Base-by-base conservation (phyloP, 129 eudicot species). In the Tagetes patula region DNA sequence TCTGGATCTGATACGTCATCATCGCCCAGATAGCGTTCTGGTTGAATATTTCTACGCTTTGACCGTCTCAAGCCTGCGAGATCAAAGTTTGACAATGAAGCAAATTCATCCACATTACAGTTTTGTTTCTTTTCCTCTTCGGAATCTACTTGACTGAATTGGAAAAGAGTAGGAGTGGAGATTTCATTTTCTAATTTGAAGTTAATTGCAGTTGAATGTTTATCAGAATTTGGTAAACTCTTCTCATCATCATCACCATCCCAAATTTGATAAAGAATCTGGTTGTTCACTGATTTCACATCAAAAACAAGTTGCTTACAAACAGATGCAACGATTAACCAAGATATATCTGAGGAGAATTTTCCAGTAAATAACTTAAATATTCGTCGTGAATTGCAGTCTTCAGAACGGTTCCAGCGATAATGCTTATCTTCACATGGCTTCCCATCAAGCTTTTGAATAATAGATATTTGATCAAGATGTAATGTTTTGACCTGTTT, bases 341-440 rank as follows among this genome's bases (percentile, higher is more conserved):
- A 95, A 45, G 99, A 46, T 31, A 95, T 75, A 61, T 95, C 99
- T 33, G 94, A 60, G 4, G 87, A 79, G 72, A 95, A 95, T 69
- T 78, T 95, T 30, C 94, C 97, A 5, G 81, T 79, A 71, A 88
- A 91, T 65, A 95, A 75, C 61, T 82, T 88, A 39, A 71, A 79
- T 53, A 52, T 83, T 2, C 78, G 86, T 30, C 88, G 78, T 27
- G 96, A 83, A 69, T 76, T 39, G 76, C 87, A 85, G 84, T 95
- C 97, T 84, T 95, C 99, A 31, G 95, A 64, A 60, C 60, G 55
- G 47, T 71, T 72, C 99, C 99, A 95, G 61, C 99, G 96, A 67
- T 90, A 91, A 52, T 81, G 83, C 52, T 84, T 73, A 74, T 72
- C 43, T 54, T 95, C 99, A 69, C 82, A 74, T 43, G 99, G 97